These are phyloP conservation scores for Dioscorea alata DNA, from an alignment of 106 monocot species.

Conservation along the genomic window DNA sequence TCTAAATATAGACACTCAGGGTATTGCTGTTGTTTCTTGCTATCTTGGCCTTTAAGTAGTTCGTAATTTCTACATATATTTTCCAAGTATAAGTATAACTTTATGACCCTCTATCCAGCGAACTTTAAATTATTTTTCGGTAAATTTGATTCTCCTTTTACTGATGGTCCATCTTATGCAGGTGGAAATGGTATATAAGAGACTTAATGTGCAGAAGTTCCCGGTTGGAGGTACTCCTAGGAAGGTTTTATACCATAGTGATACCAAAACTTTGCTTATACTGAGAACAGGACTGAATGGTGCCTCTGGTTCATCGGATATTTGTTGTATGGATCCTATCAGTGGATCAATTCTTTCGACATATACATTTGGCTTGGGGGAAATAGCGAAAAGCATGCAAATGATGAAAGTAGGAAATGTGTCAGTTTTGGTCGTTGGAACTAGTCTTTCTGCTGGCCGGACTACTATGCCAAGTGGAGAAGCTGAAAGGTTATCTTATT, in stretches of 20 bases:
- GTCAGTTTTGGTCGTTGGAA: conserved; percentile 83
- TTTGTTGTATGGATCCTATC: conserved; percentile 71
- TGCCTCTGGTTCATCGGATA: conserved; percentile 63
- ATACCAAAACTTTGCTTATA: conserved; percentile 70
- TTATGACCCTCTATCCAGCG: not conserved
- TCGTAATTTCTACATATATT: not conserved
- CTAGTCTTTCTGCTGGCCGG: conserved; percentile 50
- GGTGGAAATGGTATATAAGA: conserved; percentile 90
- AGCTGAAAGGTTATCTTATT: conserved; percentile 68
- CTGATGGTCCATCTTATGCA: conserved; percentile 15
- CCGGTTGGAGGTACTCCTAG: conserved; percentile 66
- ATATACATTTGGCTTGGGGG: conserved; percentile 59
- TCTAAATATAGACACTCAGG: too few relatives aligned
- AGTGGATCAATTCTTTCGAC: conserved; percentile 62
- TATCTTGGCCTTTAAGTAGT: too few relatives aligned
- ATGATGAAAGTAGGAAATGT: conserved; percentile 66
- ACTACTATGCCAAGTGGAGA: conserved; percentile 86
- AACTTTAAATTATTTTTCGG: not conserved
- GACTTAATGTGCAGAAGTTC: conserved; percentile 79
- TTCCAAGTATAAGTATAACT: not conserved
- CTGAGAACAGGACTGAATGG: conserved; percentile 60
- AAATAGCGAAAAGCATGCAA: conserved; percentile 93
- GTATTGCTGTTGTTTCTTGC: too few relatives aligned
- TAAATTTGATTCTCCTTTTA: not conserved
- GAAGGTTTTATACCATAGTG: conserved; percentile 80